Base-by-base conservation (phyloP, 768 basidiomycete genomes). In the Hypholoma fasciculare region DNA sequence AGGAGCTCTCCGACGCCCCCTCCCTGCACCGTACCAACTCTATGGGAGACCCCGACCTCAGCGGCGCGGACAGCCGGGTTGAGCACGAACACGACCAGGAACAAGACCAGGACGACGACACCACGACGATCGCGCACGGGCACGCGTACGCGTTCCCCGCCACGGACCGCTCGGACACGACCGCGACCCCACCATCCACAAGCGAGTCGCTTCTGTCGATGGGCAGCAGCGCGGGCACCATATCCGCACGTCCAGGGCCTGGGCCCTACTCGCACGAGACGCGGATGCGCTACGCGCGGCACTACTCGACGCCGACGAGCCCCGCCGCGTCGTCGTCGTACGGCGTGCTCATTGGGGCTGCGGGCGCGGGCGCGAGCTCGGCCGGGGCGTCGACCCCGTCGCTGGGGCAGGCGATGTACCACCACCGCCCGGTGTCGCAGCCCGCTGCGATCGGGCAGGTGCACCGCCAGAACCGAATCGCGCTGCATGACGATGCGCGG, bases 391-490 rank as follows among this genome's bases (percentile, higher is more conserved):
- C 23, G 23, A 23, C 23, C 1, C 23, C 23, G 23, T 23, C 23
- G 23, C 23, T 23, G 23, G 23, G 23, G 23, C 23, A 23, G 23
- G 14, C 36, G 11, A 55, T 55, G 54, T 55, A 55, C 36, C 43
- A 43, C 43, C 54, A 55, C 14, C 19, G 42, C 11, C 46, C 39
- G n/a, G 20, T 19, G n/a, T 55, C 54, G 36, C 54, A 55, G 44
- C 54, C 54, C 26, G 44, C 54, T 5, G 54, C 36, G 1, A 48
- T 55, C 36, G 54, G 54, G 37, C 44, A 48, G 44, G 34, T 55
- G 54, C 37, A 48, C 13, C 54, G 54, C 34, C 54, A 48, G 19
- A 7, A 12, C 26, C 39, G 16, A 14, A 23, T 11, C n/a, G 40
- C 30, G 26, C 23, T 47, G 17, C 44, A 55, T 30, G 34, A 48